Conservation (phyloP, 768 basidiomycete genomes). For the Auricularia heimuer region DNA sequence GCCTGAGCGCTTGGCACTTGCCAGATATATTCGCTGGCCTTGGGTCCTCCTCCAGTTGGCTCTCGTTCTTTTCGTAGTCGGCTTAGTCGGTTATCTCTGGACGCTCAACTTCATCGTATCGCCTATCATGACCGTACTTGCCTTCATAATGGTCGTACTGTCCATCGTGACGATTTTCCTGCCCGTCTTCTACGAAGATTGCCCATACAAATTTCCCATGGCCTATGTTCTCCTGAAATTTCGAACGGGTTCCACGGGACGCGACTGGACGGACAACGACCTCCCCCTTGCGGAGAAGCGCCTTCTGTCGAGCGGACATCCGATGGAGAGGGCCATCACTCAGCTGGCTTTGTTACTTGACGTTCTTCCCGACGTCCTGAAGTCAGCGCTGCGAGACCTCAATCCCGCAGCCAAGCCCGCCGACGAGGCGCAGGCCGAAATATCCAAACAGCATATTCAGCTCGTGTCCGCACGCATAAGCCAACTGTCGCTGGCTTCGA, state of each 20-base stretch:
- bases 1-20: neutral
- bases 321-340: neutral
- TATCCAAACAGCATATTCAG: neutral
- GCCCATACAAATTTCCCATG: neutral
- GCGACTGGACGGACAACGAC: neutral
- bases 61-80: constrained; percentile 1
- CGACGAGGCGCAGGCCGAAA: neutral
- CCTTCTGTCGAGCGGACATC: neutral
- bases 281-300: neutral
- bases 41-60: constrained; percentile 2
- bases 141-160: neutral
- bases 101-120: constrained; percentile 1
- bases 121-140: neutral
- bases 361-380: neutral
- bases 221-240: neutral
- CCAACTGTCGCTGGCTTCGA: neutral
- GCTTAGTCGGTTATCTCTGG: neutral
- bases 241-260: neutral
- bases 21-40: neutral
- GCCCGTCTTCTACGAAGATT: neutral
- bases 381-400: neutral
- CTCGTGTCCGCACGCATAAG: neutral
- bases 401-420: neutral
- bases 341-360: neutral
- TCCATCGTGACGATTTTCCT: neutral